Base-by-base conservation (phyloP, 495 filamentous ascomycete species). In the Xylaria curta region DNA sequence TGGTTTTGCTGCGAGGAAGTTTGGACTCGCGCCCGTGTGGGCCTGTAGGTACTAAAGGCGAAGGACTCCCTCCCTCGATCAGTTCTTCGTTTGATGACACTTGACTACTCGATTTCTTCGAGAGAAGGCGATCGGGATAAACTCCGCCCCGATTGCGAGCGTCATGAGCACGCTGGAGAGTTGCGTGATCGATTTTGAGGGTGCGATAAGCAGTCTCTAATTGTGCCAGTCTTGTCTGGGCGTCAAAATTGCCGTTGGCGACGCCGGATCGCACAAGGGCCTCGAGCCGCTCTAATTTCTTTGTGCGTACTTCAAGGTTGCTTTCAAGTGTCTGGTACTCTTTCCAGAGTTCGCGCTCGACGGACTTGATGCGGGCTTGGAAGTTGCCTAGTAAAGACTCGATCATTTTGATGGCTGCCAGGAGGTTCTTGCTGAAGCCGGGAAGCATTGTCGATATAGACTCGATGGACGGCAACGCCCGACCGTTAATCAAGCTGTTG, bases 311-410 rank as follows among this genome's bases (percentile, higher is more conserved):
- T 67, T 94, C 91, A 51, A 97, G 89, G 31, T 89, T 91, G 72
- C 89, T 90, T 81, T 98, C 95, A 26, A 98, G 87, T 2, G 88
- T 88, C 68, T 97, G 91, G 76, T 97, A 98, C 73, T 98, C 94
- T 74, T 93, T 92, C 88, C 90, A 93, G 17, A 99, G 84, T 60
- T 97, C 93, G 65, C 92, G 90, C 75, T 99, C 97, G 47, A 97
- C 89, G n/a, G 82, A 82, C 74, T 91, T 92, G 78, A 97, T 91
- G 69, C 93, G 91, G 54, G 84, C 83, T 76, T 93, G 92, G 86
- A 97, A 97, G 44, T 87, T 87, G n/a, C 89, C 86, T 58, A 99
- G 84, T 71, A 97, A 89, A 38, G 85, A 84, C 82, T 98, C 96
- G 66, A 99, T 88, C 2, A 89, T 93, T 82, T 97, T 97, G 71